Conservation (phyloP, 352 stramenopile species). For the Pythium sp. region DNA sequence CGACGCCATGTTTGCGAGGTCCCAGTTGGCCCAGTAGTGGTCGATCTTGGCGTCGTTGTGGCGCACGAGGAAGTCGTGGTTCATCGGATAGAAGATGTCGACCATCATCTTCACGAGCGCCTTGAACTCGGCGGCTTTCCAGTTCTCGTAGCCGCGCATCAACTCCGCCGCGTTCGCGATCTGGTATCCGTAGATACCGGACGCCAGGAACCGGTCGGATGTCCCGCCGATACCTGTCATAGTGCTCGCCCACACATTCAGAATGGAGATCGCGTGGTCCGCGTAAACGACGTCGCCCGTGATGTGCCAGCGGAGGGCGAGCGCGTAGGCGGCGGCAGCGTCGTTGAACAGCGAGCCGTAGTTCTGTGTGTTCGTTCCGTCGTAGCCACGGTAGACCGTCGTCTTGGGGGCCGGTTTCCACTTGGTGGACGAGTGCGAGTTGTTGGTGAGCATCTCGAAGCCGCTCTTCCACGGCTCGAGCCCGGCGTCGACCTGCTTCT, state of each 20-base stretch:
- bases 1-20: conserved; percentile 23
- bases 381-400: conserved; percentile 14
- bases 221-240: conserved; percentile 15
- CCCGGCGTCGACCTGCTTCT: conserved; percentile 11
- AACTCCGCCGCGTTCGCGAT: conserved; percentile 23
- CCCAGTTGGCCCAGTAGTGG: conserved; percentile 27
- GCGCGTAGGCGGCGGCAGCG: conserved; percentile 18
- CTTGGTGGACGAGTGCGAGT: conserved; percentile 13
- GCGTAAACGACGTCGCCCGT: conserved; percentile 14
- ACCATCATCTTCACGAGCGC: conserved; percentile 20
- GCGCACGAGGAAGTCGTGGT: conserved; percentile 20
- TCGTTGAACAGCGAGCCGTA: conserved; percentile 20
- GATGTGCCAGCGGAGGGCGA: conserved; percentile 21
- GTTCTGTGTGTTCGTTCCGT: conserved; percentile 18
- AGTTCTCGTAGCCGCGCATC: conserved; percentile 16
- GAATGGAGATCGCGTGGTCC: conserved; percentile 12
- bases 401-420: conserved; percentile 12
- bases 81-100: conserved; percentile 23
- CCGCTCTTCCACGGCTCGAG: conserved; percentile 23
- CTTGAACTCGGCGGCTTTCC: conserved; percentile 8
- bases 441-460: conserved; percentile 20
- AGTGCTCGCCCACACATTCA: conserved; percentile 20
- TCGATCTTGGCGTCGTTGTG: conserved; percentile 26
- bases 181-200: conserved; percentile 24
- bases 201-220: conserved; percentile 21